A percentile compares a stretch with the other conserved stretches of the same genome.
phyloP scores from a whole-genome alignment of 2,329 filamentous ascomycete genomes.

The Colletotrichum tamarilloi region DNA sequence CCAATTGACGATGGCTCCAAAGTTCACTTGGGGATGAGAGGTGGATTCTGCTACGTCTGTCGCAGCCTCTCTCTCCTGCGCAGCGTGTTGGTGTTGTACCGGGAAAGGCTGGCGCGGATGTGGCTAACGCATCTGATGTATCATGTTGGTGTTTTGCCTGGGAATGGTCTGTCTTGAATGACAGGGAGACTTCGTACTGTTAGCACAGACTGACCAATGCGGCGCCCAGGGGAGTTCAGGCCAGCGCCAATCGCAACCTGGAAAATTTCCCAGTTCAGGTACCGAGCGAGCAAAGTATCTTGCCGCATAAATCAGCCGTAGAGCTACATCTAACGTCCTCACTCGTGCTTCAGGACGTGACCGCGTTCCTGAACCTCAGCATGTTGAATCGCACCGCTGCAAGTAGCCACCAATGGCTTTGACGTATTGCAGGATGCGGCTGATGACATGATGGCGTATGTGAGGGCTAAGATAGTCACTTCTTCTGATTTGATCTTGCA shows the following conservation, averaged over 20 bases:
- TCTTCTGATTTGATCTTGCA: not conserved
- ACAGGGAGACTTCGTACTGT: not conserved
- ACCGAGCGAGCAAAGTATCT: not conserved
- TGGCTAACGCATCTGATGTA: slow-evolving; percentile 29
- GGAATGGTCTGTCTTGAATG: no score
- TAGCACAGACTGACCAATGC: slow-evolving; percentile 19
- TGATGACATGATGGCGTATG: not conserved
- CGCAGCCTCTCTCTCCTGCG: slow-evolving; percentile 27
- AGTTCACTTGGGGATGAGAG: slow-evolving; percentile 24
- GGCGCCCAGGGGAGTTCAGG: slow-evolving; percentile 1
- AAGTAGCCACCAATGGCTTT: not conserved
- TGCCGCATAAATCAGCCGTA: not conserved
- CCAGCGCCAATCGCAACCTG: not conserved
- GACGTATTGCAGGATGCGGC: not conserved
- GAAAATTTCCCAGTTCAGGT: slow-evolving; percentile 1
- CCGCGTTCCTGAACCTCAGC: slow-evolving; percentile 1
- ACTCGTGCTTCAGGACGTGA: not conserved
- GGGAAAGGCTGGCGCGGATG: slow-evolving; percentile 22
- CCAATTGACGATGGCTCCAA: slow-evolving; percentile 33
- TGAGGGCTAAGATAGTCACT: not conserved
- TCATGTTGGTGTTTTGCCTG: not conserved
- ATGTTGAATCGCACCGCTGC: not conserved
- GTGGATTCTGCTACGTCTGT: slow-evolving; percentile 32
- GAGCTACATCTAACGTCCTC: not conserved
- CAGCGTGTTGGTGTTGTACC: slow-evolving; percentile 32